Percentiles rank a stretch among this genome's conserved stretches.
Conservation (phyloP, 2,329 filamentous ascomycete species). For the Phialophora verrucosa region DNA sequence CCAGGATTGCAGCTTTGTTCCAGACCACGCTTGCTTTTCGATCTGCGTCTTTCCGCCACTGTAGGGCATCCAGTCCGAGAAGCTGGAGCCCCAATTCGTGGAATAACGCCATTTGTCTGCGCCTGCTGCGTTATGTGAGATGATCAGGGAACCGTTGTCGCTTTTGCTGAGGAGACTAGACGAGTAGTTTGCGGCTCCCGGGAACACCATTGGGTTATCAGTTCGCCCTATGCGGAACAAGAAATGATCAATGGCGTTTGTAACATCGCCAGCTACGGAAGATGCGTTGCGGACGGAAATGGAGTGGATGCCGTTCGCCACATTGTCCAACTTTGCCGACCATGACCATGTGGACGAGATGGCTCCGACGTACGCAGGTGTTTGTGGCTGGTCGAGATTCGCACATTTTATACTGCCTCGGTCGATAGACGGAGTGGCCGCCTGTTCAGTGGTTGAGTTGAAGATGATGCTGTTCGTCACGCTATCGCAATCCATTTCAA, state of each 20-base stretch:
- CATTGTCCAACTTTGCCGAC: conserved; percentile 56
- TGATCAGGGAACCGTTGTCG: conserved; percentile 51
- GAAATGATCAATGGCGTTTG: conserved; percentile 64
- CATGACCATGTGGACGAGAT: conserved; percentile 62
- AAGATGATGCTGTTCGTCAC: conserved; percentile 59
- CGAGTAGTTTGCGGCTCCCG: conserved; percentile 63
- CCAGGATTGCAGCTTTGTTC: conserved; percentile 65
- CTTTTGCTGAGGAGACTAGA: conserved; percentile 55
- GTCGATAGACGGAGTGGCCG: conserved; percentile 53
- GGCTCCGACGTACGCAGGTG: conserved; percentile 55
- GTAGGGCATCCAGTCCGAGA: conserved; percentile 65
- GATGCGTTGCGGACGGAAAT: conserved; percentile 63
- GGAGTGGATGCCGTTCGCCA: conserved; percentile 66
- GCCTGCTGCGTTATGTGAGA: conserved; percentile 66
- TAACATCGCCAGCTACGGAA: conserved; percentile 48
- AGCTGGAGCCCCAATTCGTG: conserved; percentile 65
- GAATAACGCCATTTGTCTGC: conserved; percentile 68
- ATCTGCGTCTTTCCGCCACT: conserved; percentile 58
- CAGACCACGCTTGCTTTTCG: conserved; percentile 60
- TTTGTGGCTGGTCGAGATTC: conserved; percentile 45
- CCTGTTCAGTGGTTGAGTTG: conserved; percentile 59
- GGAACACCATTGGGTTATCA: conserved; percentile 66
- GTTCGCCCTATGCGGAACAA: conserved; percentile 64
- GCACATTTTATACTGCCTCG: conserved; percentile 54
- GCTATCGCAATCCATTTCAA: conserved; percentile 65